These are phyloP conservation scores for Mrakia hoshinonis DNA, from an alignment of 768 basidiomycete genomes.

Conservation along the genomic window DNA sequence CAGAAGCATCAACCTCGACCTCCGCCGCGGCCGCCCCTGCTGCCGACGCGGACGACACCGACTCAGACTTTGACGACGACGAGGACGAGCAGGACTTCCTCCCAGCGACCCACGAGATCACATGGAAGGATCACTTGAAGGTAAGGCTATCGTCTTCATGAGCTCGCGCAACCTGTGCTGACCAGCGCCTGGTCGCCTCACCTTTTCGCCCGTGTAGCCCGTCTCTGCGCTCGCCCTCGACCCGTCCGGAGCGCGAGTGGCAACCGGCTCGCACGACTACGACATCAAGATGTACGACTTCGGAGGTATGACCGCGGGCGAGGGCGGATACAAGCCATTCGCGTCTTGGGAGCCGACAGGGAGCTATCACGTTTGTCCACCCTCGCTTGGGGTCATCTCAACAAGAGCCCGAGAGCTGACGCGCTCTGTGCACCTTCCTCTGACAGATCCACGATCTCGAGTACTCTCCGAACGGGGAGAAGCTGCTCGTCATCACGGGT, in stretches of 20 bases:
- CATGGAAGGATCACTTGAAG: slow-evolving; percentile 90
- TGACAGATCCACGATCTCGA: slow-evolving; percentile 78
- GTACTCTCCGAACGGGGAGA: slow-evolving; percentile 77
- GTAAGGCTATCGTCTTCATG: slow-evolving; percentile 31
- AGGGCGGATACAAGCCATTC: slow-evolving; percentile 66
- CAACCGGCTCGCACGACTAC: slow-evolving; percentile 92
- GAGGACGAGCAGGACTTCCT: slow-evolving; percentile 49
- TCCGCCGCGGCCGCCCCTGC: slow-evolving; percentile 7
- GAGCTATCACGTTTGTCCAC: slow-evolving; percentile 65
- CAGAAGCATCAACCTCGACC: slow-evolving; percentile 15
- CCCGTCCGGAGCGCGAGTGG: slow-evolving; percentile 82
- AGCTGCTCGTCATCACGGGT: slow-evolving; percentile 78
- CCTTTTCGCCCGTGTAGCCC: slow-evolving; percentile 45
- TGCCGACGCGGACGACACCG: slow-evolving; percentile 25
- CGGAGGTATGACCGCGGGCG: slow-evolving; percentile 81
- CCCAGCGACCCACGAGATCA: slow-evolving; percentile 82
- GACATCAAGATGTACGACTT: slow-evolving; percentile 99
- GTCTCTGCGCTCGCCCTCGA: slow-evolving; percentile 86
- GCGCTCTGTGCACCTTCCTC: neutral
- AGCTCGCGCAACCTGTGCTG: neutral
- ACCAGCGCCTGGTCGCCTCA: neutral
- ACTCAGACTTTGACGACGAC: slow-evolving; percentile 41
- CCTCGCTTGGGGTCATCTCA: slow-evolving; percentile 7
- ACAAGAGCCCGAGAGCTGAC: neutral
- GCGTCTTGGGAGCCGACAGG: slow-evolving; percentile 92